Conservation (phyloP, 768 basidiomycete genomes). For the Russula griseocarnosa region DNA sequence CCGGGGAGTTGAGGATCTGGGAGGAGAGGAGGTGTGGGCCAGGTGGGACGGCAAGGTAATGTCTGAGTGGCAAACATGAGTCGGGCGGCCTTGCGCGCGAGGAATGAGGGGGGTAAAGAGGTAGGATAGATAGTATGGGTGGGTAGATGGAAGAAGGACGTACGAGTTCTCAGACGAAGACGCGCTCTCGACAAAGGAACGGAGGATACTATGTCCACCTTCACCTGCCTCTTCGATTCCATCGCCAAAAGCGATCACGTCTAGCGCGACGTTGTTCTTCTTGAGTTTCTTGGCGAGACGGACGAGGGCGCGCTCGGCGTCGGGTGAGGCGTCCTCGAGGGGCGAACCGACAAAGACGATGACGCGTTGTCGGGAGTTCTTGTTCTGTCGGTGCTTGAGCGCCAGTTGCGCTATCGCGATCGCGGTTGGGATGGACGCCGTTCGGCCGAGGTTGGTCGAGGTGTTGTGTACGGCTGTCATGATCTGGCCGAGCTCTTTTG, state of each 20-base stretch:
- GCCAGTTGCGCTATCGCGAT: constrained; percentile 94
- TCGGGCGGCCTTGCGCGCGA: neutral
- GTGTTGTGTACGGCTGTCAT: constrained; percentile 71
- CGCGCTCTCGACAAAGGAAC: constrained; percentile 78
- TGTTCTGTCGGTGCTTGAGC: constrained; percentile 96
- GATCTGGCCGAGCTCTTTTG: constrained; percentile 92
- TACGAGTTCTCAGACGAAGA: constrained; percentile 84
- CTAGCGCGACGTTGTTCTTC: constrained; percentile 98
- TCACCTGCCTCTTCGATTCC: constrained; percentile 62
- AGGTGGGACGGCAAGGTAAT: constrained; percentile 74
- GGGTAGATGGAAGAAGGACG: constrained; percentile 33
- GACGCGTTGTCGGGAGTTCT: constrained; percentile 94
- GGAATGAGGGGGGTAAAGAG: neutral
- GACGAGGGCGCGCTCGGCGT: constrained; percentile 69
- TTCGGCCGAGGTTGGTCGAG: constrained; percentile 69
- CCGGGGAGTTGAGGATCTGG: constrained; percentile 69
- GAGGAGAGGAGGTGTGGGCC: constrained; percentile 83
- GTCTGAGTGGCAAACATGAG: constrained; percentile 43
- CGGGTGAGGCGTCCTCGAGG: constrained; percentile 60
- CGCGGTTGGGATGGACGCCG: constrained; percentile 82
- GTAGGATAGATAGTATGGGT: neutral
- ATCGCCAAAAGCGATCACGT: constrained; percentile 88
- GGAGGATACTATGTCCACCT: constrained; percentile 65
- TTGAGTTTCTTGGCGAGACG: constrained; percentile 95
- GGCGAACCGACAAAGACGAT: constrained; percentile 93